Conservation (phyloP, 306 rosid genomes). For the Prunus dulcis region DNA sequence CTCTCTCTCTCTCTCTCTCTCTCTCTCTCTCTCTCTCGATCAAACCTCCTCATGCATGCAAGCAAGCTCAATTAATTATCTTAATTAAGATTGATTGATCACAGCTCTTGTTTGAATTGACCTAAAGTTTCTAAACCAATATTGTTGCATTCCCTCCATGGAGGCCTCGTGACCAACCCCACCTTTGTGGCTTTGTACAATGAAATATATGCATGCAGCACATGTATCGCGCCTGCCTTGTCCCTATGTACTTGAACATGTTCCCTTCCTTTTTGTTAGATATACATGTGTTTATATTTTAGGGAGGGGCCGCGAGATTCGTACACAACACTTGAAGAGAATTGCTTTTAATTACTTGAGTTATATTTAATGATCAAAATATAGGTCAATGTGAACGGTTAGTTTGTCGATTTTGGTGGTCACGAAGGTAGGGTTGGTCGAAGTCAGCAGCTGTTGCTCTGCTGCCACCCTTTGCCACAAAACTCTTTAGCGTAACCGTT, state of each 20-base stretch:
- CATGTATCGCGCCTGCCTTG: background rate
- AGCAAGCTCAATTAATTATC: too few species aligned
- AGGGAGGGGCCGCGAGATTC: too few species aligned
- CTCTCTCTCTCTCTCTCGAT: too few species aligned
- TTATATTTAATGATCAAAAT: background rate
- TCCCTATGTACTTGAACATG: background rate
- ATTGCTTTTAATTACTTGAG: too few species aligned
- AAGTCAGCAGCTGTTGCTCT: background rate
- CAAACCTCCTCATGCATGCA: too few species aligned
- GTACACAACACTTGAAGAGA: too few species aligned
- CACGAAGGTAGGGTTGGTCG: background rate
- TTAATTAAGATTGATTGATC: too few species aligned
- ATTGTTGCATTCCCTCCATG: too few species aligned
- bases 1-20: background rate
- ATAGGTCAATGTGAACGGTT: background rate
- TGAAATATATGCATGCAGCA: background rate
- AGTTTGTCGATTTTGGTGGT: background rate
- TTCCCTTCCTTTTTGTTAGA: background rate
- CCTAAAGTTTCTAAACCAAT: too few species aligned
- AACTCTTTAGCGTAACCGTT: conserved; percentile 15
- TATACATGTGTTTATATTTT: background rate
- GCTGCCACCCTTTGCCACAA: background rate
- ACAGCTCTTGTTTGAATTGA: too few species aligned
- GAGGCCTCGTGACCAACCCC: too few species aligned
- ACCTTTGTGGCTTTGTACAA: too few species aligned